Base-by-base conservation (phyloP, 805 yeast genomes). In the Debaryomyces hansenii region DNA sequence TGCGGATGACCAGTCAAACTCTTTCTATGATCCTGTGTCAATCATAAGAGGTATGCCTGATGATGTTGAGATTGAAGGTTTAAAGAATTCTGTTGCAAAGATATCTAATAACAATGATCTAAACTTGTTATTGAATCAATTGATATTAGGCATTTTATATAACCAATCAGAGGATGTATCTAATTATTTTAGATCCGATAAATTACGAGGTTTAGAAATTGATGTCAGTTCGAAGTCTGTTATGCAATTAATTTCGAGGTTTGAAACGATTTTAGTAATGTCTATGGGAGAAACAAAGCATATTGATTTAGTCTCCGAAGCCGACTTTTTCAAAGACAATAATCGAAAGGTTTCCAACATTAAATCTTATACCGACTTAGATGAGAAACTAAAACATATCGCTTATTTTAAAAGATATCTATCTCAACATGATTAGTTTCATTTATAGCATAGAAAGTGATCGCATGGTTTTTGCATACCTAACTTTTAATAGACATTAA, bases 81-180 rank as follows among this genome's bases (percentile, higher is more conserved):
- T 92, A 40, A 80, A 80, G 52, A 66, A 67, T 2, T 82, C 87
- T 0, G 66, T 92, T 31, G 67, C 78, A 10, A 76, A 79, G 15
- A 84, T 92, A 10, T 74, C 85, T 9, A 73, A 69, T 24, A 87
- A 85, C 50, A 83, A 86, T 49, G 85, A 82, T 15, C 63, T 86
- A 60, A 58, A 57, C 58, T 55, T 75, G 27, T 59, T 72, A 11
- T 76, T 89, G 27, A 80, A 81, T 47, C 72, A 75, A 47, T 76
- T 83, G 24, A 80, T 87, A 1, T 67, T 71, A 27, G 60, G 58
- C 33, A 64, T 70, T 15, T 63, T 72, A 5, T 59, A 62, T 38
- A 60, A 64, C 37, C 54, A 67, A 32, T 59, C 72, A 2, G 66
- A 66, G 41, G 56, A 56, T 14, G 46, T 64, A 11, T 65, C 72